These are phyloP conservation scores for Sanguinoderma infundibulare DNA, from an alignment of 1,284 basidiomycete genomes.

Conservation along the genomic window DNA sequence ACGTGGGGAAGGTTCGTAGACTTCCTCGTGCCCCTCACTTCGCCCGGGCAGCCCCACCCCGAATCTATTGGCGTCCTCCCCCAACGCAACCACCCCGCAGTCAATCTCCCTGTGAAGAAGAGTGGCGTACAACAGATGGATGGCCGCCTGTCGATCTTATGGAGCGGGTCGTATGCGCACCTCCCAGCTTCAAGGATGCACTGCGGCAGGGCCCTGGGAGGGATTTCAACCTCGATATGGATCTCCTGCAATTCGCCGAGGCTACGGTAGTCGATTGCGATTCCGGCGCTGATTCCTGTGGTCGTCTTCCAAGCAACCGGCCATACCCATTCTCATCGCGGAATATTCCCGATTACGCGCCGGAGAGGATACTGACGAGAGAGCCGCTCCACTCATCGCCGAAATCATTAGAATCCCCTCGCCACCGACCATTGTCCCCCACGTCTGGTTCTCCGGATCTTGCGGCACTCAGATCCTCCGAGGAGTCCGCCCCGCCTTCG, in stretches of 20 bases:
- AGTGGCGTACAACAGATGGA: not conserved
- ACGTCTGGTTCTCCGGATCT: not conserved
- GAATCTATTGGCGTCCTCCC: not conserved
- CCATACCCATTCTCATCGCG: not conserved
- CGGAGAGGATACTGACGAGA: not conserved
- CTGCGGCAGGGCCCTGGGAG: not conserved
- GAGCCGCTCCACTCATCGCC: not conserved
- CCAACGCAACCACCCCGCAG: not conserved
- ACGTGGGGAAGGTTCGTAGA: not conserved
- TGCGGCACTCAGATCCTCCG: not conserved
- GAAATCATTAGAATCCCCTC: not conserved
- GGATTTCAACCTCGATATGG: not conserved
- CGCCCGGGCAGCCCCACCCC: constrained; percentile 4
- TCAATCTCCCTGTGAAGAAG: not conserved
- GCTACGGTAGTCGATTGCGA: not conserved
- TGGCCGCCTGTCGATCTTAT: not conserved
- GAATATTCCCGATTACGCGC: not conserved
- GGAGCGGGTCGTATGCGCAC: not conserved
- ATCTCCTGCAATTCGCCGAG: not conserved
- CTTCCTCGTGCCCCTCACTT: not conserved
- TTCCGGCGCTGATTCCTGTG: not conserved
- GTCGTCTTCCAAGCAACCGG: not conserved
- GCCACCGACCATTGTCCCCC: not conserved
- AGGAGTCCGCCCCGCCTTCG: not conserved
- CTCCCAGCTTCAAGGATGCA: not conserved